phyloP scores from a whole-genome alignment of 306 rosid genomes.

The Cicer chorassanicum region DNA sequence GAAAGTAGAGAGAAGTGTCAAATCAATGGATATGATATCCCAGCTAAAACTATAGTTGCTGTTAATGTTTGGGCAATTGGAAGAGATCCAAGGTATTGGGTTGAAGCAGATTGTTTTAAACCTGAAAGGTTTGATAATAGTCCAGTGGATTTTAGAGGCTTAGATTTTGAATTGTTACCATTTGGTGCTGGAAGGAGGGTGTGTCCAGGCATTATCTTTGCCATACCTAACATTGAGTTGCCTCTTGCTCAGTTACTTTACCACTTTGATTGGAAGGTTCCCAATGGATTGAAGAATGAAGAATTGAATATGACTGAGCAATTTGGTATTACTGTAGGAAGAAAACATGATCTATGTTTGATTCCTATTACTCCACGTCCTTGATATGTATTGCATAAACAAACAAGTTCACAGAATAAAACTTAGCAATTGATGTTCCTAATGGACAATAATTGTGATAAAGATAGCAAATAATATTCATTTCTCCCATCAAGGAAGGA shows the following conservation, averaged over 20 bases:
- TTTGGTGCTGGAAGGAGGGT: conserved; percentile 2
- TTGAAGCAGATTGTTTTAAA: conserved; percentile 41
- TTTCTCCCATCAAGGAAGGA: too few relatives aligned
- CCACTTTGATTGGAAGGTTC: conserved; percentile 50
- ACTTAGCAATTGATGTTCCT: too few relatives aligned
- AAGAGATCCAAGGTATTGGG: conserved; percentile 47
- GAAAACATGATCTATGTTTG: too few relatives aligned
- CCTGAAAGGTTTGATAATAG: conserved; percentile 45
- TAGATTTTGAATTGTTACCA: conserved; percentile 29
- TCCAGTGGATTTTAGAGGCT: conserved; percentile 39
- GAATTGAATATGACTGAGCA: not conserved
- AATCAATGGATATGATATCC: too few relatives aligned
- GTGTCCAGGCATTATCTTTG: not conserved
- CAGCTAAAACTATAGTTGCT: not conserved
- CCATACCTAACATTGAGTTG: conserved; percentile 31
- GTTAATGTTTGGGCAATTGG: conserved; percentile 45
- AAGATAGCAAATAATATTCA: too few relatives aligned
- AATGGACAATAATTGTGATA: too few relatives aligned
- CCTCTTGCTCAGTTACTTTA: conserved; percentile 41
- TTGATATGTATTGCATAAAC: too few relatives aligned
- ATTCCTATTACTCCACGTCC: too few relatives aligned
- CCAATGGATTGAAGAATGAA: conserved; percentile 39
- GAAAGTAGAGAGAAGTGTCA: not conserved
- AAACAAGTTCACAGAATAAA: too few relatives aligned
- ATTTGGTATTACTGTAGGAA: too few relatives aligned